Conservation (phyloP, 2,329 filamentous ascomycete species). For the Colletotrichum sp. region DNA sequence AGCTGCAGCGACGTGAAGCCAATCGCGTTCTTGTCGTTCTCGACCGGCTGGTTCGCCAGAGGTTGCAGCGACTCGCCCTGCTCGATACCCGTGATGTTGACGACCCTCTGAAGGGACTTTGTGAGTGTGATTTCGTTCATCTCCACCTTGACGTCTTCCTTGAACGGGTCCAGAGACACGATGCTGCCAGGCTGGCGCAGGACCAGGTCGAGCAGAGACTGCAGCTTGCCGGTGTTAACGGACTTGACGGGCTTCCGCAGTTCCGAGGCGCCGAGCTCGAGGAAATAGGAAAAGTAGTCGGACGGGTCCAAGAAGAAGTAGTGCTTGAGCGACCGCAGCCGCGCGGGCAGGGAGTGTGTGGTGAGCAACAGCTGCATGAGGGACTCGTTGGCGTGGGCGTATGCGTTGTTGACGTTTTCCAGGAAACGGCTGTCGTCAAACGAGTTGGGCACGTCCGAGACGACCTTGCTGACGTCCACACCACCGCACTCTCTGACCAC, state of each 20-base stretch:
- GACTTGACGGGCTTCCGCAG: conserved; percentile 86
- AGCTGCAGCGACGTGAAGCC: conserved; percentile 94
- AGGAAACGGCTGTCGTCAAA: conserved; percentile 93
- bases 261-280: conserved; percentile 89
- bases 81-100: conserved; percentile 95
- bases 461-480: conserved; percentile 89
- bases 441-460: conserved; percentile 85
- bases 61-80: conserved; percentile 84
- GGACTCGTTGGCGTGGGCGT: conserved; percentile 93
- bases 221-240: conserved; percentile 91
- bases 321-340: conserved; percentile 91
- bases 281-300: conserved; percentile 97
- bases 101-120: conserved; percentile 93
- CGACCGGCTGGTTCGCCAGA: conserved; percentile 69
- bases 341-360: conserved; percentile 86
- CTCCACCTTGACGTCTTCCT: conserved; percentile 96
- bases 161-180: conserved; percentile 93
- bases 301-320: conserved; percentile 99
- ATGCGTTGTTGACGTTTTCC: conserved; percentile 94
- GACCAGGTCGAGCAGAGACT: conserved; percentile 93
- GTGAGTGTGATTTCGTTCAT: conserved; percentile 96
- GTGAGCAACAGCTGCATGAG: conserved; percentile 90
- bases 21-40: conserved; percentile 84
- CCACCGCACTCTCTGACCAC: conserved; percentile 97
- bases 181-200: conserved; percentile 95